Percentiles rank a stretch among this genome's conserved stretches.
Evolutionary conservation across 345 rosid species (phyloP).

Genomic region (Ailanthus altissimus): DNA sequence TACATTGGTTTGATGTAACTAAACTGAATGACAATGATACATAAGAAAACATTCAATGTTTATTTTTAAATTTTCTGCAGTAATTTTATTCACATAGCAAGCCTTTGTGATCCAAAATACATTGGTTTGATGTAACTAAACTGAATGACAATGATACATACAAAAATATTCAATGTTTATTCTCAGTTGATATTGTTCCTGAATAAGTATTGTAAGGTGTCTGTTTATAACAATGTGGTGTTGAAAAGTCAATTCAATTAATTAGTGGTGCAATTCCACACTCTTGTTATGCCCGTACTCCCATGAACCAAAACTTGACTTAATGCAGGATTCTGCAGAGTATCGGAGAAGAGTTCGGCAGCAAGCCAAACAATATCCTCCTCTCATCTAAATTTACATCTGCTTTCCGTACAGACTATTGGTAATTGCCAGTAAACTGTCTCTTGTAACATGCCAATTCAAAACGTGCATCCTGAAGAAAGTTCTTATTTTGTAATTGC

Average conservation of each 20-base stretch:
- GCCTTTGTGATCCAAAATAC: not conserved
- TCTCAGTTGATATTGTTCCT: not conserved
- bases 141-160: too few relatives aligned
- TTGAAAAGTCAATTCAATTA: not conserved
- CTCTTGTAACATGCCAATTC: constrained; percentile 28
- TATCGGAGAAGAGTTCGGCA: constrained; percentile 85
- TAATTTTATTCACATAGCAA: not conserved
- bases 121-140: not conserved
- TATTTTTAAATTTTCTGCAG: not conserved
- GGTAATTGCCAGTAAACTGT: constrained; percentile 17
- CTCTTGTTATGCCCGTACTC: not conserved
- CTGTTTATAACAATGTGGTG: not conserved
- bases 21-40: too few relatives aligned
- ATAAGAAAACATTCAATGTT: too few relatives aligned
- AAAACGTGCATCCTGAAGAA: constrained; percentile 29
- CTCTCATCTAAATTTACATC: constrained; percentile 41
- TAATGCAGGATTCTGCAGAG: constrained; percentile 67
- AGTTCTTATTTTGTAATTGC: constrained; percentile 27
- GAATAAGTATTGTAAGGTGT: too few relatives aligned
- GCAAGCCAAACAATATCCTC: constrained; percentile 92
- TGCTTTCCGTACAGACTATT: constrained; percentile 9
- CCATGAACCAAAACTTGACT: not conserved
- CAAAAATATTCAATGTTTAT: not conserved
- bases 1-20: not conserved
- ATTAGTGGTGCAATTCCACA: not conserved